Evolutionary conservation across 768 basidiomycete genomes (phyloP).

Genomic region (Kwoniella dejecticola): DNA sequence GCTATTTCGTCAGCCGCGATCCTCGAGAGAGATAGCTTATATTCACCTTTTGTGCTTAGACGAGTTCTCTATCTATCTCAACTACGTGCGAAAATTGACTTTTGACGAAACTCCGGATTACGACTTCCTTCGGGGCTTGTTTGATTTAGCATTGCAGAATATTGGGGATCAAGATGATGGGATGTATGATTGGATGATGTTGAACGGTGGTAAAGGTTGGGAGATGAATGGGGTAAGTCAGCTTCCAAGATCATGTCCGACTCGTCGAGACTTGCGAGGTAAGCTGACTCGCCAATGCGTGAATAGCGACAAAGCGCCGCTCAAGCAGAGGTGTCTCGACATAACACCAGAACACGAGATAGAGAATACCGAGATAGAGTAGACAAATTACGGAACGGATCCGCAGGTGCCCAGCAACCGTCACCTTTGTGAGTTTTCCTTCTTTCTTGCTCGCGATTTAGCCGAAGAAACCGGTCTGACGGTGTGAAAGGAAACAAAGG

Average conservation of each 20-base stretch:
- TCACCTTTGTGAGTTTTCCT: conserved; percentile 43
- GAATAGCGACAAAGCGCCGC: conserved; percentile 33
- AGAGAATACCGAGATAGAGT: conserved; percentile 49
- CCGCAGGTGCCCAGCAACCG: conserved; percentile 29
- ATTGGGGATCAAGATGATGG: conserved; percentile 89
- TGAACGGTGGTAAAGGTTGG: conserved; percentile 95
- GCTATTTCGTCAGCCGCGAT: neutral
- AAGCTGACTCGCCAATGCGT: no score
- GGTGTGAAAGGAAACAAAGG: conserved; percentile 37
- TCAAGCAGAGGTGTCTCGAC: conserved; percentile 43
- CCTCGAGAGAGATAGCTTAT: neutral
- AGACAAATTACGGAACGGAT: conserved; percentile 41
- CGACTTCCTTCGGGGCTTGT: conserved; percentile 93
- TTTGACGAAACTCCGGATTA: conserved; percentile 99
- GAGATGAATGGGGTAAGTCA: conserved; percentile 72
- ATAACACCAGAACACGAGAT: conserved; percentile 47
- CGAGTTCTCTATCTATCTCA: conserved; percentile 97
- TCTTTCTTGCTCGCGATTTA: no score
- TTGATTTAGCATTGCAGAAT: conserved; percentile 89
- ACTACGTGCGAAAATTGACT: conserved; percentile 97
- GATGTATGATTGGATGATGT: conserved; percentile 91
- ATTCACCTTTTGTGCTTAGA: conserved; percentile 60
- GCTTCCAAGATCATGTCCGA: neutral
- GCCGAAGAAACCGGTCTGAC: neutral
- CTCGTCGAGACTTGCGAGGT: no score